Evolutionary conservation across 140 eudicot genomes (phyloP).

Genomic region (Oenanthe javanica): DNA sequence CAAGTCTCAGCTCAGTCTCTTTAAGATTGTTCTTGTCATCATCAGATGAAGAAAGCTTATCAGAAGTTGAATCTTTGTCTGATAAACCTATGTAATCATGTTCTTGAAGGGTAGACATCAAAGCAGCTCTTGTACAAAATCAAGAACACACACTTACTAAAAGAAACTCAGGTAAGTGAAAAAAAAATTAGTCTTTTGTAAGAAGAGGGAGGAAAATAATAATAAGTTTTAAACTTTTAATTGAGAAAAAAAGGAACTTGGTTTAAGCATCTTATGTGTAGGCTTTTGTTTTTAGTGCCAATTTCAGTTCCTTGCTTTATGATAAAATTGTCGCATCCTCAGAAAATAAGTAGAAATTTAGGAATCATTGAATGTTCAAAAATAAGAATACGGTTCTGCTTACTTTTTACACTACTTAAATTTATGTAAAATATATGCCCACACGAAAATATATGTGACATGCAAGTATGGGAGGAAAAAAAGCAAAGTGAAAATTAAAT

Average conservation of each 20-base stretch:
- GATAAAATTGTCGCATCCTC: background rate
- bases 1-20: slow-evolving; percentile 2
- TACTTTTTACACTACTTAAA: background rate
- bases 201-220: background rate
- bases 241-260: background rate
- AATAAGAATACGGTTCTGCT: background rate
- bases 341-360: background rate
- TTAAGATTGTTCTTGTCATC: background rate
- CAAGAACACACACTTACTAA: too few species aligned
- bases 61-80: background rate
- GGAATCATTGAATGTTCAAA: background rate
- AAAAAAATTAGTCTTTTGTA: background rate
- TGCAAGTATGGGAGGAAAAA: background rate
- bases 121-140: background rate
- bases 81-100: slow-evolving; percentile 8
- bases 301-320: background rate
- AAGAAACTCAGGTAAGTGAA: background rate
- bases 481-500: background rate
- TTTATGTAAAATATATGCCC: background rate
- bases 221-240: background rate
- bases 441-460: background rate
- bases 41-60: background rate
- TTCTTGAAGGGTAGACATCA: background rate
- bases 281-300: background rate
- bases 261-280: background rate